Percentiles rank a stretch among this genome's conserved stretches.
Evolutionary conservation across 805 yeast genomes (phyloP).

Genomic region (Wickerhamiella galacta): DNA sequence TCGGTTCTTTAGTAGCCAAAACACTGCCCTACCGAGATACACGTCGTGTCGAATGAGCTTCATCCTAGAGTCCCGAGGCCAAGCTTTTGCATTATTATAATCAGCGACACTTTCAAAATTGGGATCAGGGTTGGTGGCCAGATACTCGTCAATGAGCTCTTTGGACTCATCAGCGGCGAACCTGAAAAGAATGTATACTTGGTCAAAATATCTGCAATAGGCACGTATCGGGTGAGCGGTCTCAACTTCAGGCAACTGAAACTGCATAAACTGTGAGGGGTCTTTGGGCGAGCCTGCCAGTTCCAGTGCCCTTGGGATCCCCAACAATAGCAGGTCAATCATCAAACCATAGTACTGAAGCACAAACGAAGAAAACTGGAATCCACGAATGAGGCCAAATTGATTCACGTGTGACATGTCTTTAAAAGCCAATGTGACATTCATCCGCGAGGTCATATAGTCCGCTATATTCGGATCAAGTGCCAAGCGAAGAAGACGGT

Average conservation of each 20-base stretch:
- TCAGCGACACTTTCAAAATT: slow-evolving; percentile 75
- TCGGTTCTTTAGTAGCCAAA: slow-evolving; percentile 75
- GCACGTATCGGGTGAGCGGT: slow-evolving; percentile 56
- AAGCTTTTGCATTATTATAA: slow-evolving; percentile 74
- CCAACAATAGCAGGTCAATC: slow-evolving; percentile 65
- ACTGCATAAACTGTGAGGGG: slow-evolving; percentile 71
- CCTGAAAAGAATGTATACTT: slow-evolving; percentile 61
- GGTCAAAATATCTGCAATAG: slow-evolving; percentile 72
- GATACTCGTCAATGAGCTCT: slow-evolving; percentile 56
- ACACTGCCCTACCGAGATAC: slow-evolving; percentile 76
- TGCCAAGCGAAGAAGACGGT: slow-evolving; percentile 60
- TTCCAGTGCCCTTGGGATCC: slow-evolving; percentile 73
- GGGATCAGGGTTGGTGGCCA: slow-evolving; percentile 82
- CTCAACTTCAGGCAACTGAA: slow-evolving; percentile 41
- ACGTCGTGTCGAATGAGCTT: slow-evolving; percentile 80
- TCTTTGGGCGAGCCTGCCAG: slow-evolving; percentile 57
- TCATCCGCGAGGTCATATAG: slow-evolving; percentile 79
- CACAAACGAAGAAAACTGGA: slow-evolving; percentile 80
- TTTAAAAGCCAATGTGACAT: slow-evolving; percentile 63
- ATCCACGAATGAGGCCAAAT: slow-evolving; percentile 73
- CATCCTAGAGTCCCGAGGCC: slow-evolving; percentile 93
- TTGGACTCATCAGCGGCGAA: slow-evolving; percentile 58
- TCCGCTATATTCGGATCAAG: slow-evolving; percentile 89
- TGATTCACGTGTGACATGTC: slow-evolving; percentile 92
- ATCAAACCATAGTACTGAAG: slow-evolving; percentile 81